These are phyloP conservation scores for Geotrichum citri-aurantii DNA, from an alignment of 1,139 yeast species.

Conservation along the genomic window DNA sequence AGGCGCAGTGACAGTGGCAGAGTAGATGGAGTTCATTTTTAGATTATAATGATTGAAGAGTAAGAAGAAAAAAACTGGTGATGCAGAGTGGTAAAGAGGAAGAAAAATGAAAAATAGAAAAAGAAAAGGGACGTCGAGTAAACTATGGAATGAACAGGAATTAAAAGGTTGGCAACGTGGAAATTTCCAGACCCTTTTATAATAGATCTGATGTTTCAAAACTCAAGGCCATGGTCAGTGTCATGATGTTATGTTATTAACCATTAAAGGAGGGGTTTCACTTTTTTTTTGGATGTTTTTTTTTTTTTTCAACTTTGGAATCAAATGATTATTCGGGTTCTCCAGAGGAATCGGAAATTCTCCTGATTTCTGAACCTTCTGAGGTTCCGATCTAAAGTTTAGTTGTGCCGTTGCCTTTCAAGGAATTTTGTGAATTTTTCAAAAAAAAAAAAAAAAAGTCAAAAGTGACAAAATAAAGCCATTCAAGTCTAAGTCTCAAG, in stretches of 20 bases:
- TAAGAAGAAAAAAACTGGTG: background rate
- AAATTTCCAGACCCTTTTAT: background rate
- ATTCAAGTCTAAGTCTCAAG: no score
- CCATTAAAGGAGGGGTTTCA: background rate
- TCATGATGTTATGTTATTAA: background rate
- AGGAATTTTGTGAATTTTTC: no score
- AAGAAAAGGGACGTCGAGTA: background rate
- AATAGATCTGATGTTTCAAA: background rate
- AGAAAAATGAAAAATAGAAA: background rate
- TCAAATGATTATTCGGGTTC: background rate
- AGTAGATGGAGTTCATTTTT: conserved; percentile 37
- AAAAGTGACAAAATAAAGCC: no score
- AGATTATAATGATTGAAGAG: background rate
- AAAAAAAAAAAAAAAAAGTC: no score
- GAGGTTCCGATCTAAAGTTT: no score
- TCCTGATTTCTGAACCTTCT: no score
- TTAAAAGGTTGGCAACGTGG: background rate
- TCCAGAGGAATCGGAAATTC: no score
- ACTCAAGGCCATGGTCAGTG: background rate
- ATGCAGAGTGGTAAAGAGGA: background rate
- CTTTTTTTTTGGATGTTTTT: background rate
- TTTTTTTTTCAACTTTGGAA: background rate
- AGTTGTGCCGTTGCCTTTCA: no score
- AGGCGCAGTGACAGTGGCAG: conserved; percentile 90
- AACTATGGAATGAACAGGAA: background rate